phyloP scores from a whole-genome alignment of 148 eudicot species.

The Polygonum maritimum region DNA sequence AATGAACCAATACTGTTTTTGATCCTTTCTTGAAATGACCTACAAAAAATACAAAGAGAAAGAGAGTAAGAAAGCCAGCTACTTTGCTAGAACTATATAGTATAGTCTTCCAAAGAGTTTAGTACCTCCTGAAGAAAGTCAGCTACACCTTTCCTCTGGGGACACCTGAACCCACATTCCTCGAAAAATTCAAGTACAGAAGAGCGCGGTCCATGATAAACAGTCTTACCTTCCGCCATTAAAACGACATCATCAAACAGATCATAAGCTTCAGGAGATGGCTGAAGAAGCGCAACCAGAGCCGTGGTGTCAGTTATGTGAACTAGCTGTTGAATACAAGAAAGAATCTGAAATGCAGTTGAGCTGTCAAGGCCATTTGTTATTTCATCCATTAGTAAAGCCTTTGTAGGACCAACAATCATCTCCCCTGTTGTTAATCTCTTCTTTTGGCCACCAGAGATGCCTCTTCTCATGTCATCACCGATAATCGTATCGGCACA shows the following conservation, averaged over 20 bases:
- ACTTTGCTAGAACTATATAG: background rate
- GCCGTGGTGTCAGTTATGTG: conserved; percentile 66
- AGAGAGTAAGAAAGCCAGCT: background rate
- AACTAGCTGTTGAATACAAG: conserved; percentile 59
- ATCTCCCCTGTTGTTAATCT: conserved; percentile 90
- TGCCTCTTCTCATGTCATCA: conserved; percentile 81
- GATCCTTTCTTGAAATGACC: conserved; percentile 87
- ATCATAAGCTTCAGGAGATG: conserved; percentile 75
- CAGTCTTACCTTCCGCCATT: conserved; percentile 77
- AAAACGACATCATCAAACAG: conserved; percentile 80
- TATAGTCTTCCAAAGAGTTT: background rate
- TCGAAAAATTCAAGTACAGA: conserved; percentile 44
- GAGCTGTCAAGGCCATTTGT: conserved; percentile 91
- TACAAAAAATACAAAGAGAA: conserved; percentile 15
- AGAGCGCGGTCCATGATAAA: conserved; percentile 70
- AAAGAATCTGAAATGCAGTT: conserved; percentile 68
- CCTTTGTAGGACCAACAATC: conserved; percentile 78
- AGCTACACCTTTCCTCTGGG: conserved; percentile 78
- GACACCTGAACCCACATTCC: conserved; percentile 67
- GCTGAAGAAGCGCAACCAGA: conserved; percentile 80
- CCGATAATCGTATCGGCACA: conserved; percentile 73
- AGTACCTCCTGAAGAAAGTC: conserved; percentile 87
- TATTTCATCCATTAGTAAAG: conserved; percentile 85
- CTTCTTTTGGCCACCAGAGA: conserved; percentile 88
- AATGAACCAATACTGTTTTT: conserved; percentile 54